phyloP scores from a whole-genome alignment of 805 yeast species.

The Myxozyma nipponensis region DNA sequence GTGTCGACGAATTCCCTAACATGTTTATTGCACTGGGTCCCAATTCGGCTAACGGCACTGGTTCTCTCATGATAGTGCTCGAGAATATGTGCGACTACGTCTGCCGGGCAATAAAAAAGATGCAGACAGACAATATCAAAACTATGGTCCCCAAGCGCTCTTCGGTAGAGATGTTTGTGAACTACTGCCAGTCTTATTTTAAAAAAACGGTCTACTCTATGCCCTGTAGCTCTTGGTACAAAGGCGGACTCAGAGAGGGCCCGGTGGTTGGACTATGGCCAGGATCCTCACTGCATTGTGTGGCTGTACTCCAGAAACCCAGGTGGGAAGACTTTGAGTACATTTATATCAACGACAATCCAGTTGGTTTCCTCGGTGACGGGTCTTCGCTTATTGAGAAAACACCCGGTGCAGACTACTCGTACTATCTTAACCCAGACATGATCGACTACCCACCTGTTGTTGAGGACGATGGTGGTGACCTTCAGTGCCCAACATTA shows the following conservation, averaged over 20 bases:
- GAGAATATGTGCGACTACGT: slow-evolving; percentile 17
- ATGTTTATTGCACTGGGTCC: slow-evolving; percentile 26
- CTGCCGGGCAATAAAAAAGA: slow-evolving; percentile 12
- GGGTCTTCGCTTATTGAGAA: slow-evolving; percentile 13
- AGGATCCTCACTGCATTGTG: slow-evolving; percentile 19
- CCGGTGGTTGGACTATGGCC: slow-evolving; percentile 23
- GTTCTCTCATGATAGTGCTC: slow-evolving; percentile 12
- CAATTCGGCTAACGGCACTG: slow-evolving; percentile 19
- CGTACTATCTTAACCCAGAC: slow-evolving; percentile 11
- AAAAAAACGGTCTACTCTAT: slow-evolving; percentile 13
- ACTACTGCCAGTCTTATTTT: slow-evolving; percentile 11
- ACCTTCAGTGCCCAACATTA: too few relatives aligned
- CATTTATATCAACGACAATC: slow-evolving; percentile 7
- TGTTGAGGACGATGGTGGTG: too few relatives aligned
- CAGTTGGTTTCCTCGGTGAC: slow-evolving; percentile 14
- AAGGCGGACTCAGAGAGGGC: slow-evolving; percentile 11
- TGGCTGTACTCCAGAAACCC: slow-evolving; percentile 14
- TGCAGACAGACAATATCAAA: slow-evolving; percentile 13
- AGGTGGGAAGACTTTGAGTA: slow-evolving; percentile 24
- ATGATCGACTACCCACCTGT: neutral
- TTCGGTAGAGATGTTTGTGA: slow-evolving; percentile 13
- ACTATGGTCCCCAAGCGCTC: slow-evolving; percentile 9
- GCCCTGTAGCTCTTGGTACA: slow-evolving; percentile 19
- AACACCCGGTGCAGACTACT: slow-evolving; percentile 8
- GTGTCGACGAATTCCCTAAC: slow-evolving; percentile 25